Percentiles rank a stretch among this genome's conserved stretches.
Conservation (phyloP, 2,329 filamentous ascomycete genomes). For the Nigrospora sphaerica region DNA sequence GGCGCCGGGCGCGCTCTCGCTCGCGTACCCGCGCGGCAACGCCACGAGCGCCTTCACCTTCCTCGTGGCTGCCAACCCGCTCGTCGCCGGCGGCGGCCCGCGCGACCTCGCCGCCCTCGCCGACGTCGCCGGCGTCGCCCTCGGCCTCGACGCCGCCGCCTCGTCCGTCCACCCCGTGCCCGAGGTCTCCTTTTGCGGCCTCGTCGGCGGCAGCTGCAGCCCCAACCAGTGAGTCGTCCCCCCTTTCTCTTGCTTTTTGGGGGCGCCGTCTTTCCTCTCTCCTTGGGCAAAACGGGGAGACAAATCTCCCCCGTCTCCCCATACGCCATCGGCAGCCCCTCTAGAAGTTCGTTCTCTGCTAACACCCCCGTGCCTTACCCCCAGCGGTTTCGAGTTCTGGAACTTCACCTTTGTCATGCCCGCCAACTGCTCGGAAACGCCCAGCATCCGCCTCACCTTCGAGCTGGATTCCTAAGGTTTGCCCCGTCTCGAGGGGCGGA, state of each 20-base stretch:
- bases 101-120: conserved; percentile 26
- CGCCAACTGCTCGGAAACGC: conserved; percentile 1
- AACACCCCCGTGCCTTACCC: background rate
- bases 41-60: conserved; percentile 30
- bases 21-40: conserved; percentile 38
- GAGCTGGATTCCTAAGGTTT: background rate
- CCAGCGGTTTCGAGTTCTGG: conserved; percentile 21
- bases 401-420: conserved; percentile 9
- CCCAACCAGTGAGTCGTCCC: conserved; percentile 5
- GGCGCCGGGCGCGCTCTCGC: conserved; percentile 23
- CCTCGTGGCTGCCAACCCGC: conserved; percentile 28
- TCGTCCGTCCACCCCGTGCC: conserved; percentile 24
- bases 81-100: conserved; percentile 12
- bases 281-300: too few species aligned
- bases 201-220: conserved; percentile 5
- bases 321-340: too few species aligned
- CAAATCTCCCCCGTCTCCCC: too few species aligned
- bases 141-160: conserved; percentile 17
- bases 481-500: too few species aligned
- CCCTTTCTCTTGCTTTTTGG: background rate
- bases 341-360: too few species aligned
- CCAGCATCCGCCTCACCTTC: conserved; percentile 2
- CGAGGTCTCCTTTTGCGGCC: conserved; percentile 24
- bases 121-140: conserved; percentile 29
- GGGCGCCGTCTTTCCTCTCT: too few species aligned